A percentile compares a stretch with the other conserved stretches of the same genome.
Evolutionary conservation across 2,329 filamentous ascomycete genomes (phyloP).

Genomic region (Aspergillus proliferans): DNA sequence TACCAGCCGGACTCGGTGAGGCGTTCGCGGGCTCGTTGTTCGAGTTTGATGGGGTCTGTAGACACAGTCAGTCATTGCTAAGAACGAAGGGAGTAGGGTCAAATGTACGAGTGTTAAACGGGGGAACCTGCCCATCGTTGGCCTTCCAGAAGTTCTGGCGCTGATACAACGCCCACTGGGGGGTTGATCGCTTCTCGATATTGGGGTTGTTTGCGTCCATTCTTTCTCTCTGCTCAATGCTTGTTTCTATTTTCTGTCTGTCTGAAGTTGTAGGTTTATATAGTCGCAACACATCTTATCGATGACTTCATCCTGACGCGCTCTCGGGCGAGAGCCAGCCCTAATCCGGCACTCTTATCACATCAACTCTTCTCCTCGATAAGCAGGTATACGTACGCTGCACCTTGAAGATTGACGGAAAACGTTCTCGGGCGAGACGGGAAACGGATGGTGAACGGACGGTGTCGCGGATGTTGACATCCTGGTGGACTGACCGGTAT

Average conservation of each 20-base stretch:
- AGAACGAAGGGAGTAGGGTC: not conserved
- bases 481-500: not conserved
- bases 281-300: constrained; percentile 2
- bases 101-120: constrained; percentile 48
- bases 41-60: constrained; percentile 50
- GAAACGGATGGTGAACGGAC: not conserved
- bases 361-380: too few relatives aligned
- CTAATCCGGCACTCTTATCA: not conserved
- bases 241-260: not conserved
- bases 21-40: constrained; percentile 51
- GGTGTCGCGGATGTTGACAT: not conserved
- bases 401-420: not conserved
- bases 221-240: not conserved
- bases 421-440: not conserved
- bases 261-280: constrained; percentile 7
- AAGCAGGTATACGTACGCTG: too few relatives aligned
- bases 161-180: constrained; percentile 52
- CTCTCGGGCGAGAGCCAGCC: constrained; percentile 8
- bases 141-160: constrained; percentile 50
- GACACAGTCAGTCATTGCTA: not conserved
- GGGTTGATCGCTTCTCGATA: constrained; percentile 44
- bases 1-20: constrained; percentile 54
- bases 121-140: constrained; percentile 45
- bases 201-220: constrained; percentile 49
- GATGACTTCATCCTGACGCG: constrained; percentile 27